Evolutionary conservation across 2,329 filamentous ascomycete genomes (phyloP).

Genomic region (Hymenoscyphus linearis): DNA sequence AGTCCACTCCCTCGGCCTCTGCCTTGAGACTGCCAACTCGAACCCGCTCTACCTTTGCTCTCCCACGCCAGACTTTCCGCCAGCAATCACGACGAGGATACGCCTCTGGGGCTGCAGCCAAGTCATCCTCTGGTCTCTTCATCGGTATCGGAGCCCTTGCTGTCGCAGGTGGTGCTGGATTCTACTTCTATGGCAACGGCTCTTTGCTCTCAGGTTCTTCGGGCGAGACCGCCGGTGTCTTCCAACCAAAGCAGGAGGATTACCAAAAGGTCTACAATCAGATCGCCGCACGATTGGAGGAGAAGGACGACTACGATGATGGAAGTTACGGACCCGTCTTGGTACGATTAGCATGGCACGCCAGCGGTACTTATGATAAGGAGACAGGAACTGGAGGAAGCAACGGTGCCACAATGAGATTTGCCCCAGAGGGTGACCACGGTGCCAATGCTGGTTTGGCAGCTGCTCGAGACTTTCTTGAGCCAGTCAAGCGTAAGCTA

Average conservation of each 20-base stretch:
- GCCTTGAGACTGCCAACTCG: conserved; percentile 55
- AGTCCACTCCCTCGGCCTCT: conserved; percentile 35
- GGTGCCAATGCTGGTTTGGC: conserved; percentile 90
- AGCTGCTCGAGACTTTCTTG: conserved; percentile 83
- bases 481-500: conserved; percentile 74
- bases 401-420: conserved; percentile 97
- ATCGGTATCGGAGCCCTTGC: conserved; percentile 53
- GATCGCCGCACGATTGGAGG: conserved; percentile 72
- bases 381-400: conserved; percentile 83
- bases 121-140: conserved; percentile 48
- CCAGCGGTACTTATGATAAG: conserved; percentile 86
- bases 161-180: conserved; percentile 58
- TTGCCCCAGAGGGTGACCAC: conserved; percentile 81
- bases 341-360: conserved; percentile 88
- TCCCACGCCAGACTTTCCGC: conserved; percentile 64
- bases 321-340: conserved; percentile 92
- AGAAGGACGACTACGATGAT: conserved; percentile 94
- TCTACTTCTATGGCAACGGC: conserved; percentile 56
- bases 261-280: conserved; percentile 95
- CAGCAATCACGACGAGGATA: conserved; percentile 73
- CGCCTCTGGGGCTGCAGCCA: conserved; percentile 65
- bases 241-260: conserved; percentile 74
- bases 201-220: conserved; percentile 32
- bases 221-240: conserved; percentile 44
- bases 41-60: conserved; percentile 47